Evolutionary conservation across 768 basidiomycete genomes (phyloP).

Genomic region (Tylopilus intermedius): DNA sequence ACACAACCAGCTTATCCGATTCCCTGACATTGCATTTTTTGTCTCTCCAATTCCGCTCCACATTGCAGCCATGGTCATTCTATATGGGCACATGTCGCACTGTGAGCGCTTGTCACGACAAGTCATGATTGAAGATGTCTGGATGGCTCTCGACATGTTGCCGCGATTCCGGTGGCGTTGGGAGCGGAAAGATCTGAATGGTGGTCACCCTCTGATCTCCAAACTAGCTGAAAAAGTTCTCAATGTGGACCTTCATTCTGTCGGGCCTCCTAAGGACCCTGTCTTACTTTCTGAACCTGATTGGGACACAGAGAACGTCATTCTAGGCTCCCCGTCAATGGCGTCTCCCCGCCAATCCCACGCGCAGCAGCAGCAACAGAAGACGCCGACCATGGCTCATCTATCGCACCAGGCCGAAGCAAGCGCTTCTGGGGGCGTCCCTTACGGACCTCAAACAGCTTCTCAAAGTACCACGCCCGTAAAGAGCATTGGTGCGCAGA

Average conservation of each 20-base stretch:
- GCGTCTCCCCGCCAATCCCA: constrained; percentile 25
- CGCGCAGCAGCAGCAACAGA: constrained; percentile 29
- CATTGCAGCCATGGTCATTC: constrained; percentile 87
- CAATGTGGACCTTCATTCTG: constrained; percentile 62
- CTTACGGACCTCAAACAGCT: constrained; percentile 28
- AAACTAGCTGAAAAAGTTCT: constrained; percentile 79
- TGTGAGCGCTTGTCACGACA: constrained; percentile 61
- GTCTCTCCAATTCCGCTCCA: constrained; percentile 85
- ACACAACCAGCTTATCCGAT: constrained; percentile 77
- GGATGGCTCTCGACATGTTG: constrained; percentile 83
- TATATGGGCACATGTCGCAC: constrained; percentile 81
- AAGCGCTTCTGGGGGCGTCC: constrained; percentile 12
- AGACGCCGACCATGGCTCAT: constrained; percentile 35
- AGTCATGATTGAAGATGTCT: constrained; percentile 74
- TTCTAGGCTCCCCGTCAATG: constrained; percentile 24
- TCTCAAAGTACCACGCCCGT: constrained; percentile 29
- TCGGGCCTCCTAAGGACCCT: constrained; percentile 38
- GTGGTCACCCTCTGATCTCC: constrained; percentile 79
- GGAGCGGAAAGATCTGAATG: constrained; percentile 78
- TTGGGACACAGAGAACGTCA: constrained; percentile 40
- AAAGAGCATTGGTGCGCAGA: constrained; percentile 19
- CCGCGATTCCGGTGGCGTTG: constrained; percentile 89
- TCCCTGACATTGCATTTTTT: constrained; percentile 84
- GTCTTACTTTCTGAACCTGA: constrained; percentile 41
- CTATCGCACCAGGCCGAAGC: constrained; percentile 31